These are phyloP conservation scores for Rubus idaeus DNA, from an alignment of 306 rosid genomes.

Conservation along the genomic window DNA sequence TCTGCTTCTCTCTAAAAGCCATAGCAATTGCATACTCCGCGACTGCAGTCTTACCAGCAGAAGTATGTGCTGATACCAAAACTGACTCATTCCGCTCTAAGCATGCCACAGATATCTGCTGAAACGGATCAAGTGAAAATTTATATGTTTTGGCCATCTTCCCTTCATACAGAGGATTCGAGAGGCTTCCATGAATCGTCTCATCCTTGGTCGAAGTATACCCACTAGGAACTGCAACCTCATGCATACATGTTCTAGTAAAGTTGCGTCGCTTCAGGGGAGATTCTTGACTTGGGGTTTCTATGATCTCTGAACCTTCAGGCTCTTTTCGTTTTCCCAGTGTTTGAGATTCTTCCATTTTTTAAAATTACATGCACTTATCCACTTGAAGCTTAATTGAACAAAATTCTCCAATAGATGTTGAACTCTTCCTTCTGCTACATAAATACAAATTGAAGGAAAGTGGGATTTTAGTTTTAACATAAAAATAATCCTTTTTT, in stretches of 20 bases:
- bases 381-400: background rate
- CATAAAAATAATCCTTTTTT: background rate
- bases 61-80: conserved; percentile 94
- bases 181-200: conserved; percentile 65
- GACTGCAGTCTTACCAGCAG: conserved; percentile 94
- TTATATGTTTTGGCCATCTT: conserved; percentile 61
- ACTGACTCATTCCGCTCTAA: conserved; percentile 87
- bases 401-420: background rate
- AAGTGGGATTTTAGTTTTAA: background rate
- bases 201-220: conserved; percentile 57
- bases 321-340: conserved; percentile 53
- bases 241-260: conserved; percentile 81
- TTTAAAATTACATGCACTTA: background rate
- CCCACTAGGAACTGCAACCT: conserved; percentile 82
- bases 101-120: conserved; percentile 79
- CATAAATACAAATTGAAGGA: background rate
- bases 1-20: conserved; percentile 84
- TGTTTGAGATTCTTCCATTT: conserved; percentile 53
- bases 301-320: conserved; percentile 26
- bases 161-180: conserved; percentile 63
- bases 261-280: conserved; percentile 35
- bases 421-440: background rate
- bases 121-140: conserved; percentile 89
- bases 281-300: conserved; percentile 12
- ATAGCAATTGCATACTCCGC: conserved; percentile 97